A percentile compares a stretch with the other conserved stretches of the same genome.
phyloP scores from a whole-genome alignment of 805 yeast species.

The Saccharomyces mikatae region DNA sequence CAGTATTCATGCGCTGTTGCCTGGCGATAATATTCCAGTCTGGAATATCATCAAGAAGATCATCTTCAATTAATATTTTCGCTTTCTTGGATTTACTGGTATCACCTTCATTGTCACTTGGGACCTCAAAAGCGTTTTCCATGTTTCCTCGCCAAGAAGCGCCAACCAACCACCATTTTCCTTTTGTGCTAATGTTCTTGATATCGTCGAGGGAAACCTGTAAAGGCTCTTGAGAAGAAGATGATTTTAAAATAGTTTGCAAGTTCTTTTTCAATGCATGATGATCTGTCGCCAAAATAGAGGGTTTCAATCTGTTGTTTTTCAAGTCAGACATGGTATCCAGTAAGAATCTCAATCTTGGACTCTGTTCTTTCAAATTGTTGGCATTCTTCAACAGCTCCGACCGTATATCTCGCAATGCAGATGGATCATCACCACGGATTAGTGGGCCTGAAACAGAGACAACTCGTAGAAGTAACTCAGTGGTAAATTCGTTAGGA shows the following conservation, averaged over 20 bases:
- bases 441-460: constrained; percentile 75
- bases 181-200: constrained; percentile 62
- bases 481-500: constrained; percentile 67
- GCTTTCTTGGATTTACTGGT: constrained; percentile 12
- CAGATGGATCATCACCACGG: constrained; percentile 81
- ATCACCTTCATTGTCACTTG: constrained; percentile 12
- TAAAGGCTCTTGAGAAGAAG: constrained; percentile 51
- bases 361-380: constrained; percentile 41
- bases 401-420: constrained; percentile 69
- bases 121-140: constrained; percentile 23
- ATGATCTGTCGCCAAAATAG: constrained; percentile 26
- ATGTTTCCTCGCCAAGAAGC: constrained; percentile 87
- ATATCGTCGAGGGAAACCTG: constrained; percentile 80
- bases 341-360: constrained; percentile 74
- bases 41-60: constrained; percentile 59
- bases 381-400: constrained; percentile 21
- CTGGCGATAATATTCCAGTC: constrained; percentile 85
- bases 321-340: constrained; percentile 82
- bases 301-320: constrained; percentile 64
- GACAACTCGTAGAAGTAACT: constrained; percentile 61
- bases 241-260: constrained; percentile 39
- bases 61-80: constrained; percentile 43
- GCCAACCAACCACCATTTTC: constrained; percentile 99
- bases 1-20: constrained; percentile 89
- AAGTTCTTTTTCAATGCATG: constrained; percentile 40